phyloP scores from a whole-genome alignment of 352 stramenopile genomes.

The Globisporangium polare region DNA sequence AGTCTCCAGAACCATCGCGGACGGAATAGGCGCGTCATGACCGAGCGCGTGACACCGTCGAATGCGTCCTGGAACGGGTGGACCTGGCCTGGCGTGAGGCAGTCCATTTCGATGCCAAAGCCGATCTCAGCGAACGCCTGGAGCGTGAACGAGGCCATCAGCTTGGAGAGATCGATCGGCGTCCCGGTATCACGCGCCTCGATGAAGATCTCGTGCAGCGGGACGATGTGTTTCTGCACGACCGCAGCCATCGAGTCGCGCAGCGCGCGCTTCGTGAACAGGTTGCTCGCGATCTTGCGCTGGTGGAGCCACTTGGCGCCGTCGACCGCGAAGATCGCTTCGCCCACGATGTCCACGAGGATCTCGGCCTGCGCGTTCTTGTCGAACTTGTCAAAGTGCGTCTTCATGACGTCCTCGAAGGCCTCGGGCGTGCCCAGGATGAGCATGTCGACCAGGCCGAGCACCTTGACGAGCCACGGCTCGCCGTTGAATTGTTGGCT shows the following conservation, averaged over 20 bases:
- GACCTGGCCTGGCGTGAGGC: slow-evolving; percentile 31
- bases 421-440: slow-evolving; percentile 18
- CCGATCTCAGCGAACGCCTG: slow-evolving; percentile 53
- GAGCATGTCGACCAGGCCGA: slow-evolving; percentile 10
- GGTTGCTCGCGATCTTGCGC: slow-evolving; percentile 46
- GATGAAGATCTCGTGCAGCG: slow-evolving; percentile 24
- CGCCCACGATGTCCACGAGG: slow-evolving; percentile 14
- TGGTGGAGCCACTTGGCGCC: slow-evolving; percentile 44
- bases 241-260: slow-evolving; percentile 42
- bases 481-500: slow-evolving; percentile 13
- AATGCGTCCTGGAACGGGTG: slow-evolving; percentile 53
- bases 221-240: slow-evolving; percentile 30
- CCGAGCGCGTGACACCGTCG: slow-evolving; percentile 29
- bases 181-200: slow-evolving; percentile 12
- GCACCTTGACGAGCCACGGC: slow-evolving; percentile 12
- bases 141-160: slow-evolving; percentile 41
- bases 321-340: slow-evolving; percentile 58
- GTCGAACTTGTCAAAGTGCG: slow-evolving; percentile 61
- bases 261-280: slow-evolving; percentile 41
- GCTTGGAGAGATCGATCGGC: slow-evolving; percentile 31
- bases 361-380: slow-evolving; percentile 28
- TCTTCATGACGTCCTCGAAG: slow-evolving; percentile 49
- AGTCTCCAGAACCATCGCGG: slow-evolving; percentile 48
- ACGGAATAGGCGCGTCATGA: slow-evolving; percentile 27
- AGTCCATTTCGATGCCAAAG: slow-evolving; percentile 47